These are phyloP conservation scores for Allomyces macrogynus DNA, from an alignment of 192 early-diverging fungal genomes.

Conservation along the genomic window DNA sequence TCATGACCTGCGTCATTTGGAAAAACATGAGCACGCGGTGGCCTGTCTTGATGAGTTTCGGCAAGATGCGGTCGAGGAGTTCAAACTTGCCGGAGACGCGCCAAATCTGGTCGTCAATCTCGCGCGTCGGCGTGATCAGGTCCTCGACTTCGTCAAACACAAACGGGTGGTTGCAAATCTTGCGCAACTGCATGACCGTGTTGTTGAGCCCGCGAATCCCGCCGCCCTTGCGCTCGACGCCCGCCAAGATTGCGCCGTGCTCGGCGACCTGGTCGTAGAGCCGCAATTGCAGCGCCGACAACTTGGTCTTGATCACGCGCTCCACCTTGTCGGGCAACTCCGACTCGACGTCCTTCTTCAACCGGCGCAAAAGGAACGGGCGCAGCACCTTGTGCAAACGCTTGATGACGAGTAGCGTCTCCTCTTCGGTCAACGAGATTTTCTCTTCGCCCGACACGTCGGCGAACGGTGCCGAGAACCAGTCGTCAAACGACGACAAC, in stretches of 20 bases:
- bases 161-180: conserved; percentile 97
- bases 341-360: conserved; percentile 97
- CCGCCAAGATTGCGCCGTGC: conserved; percentile 47
- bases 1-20: conserved; percentile 83
- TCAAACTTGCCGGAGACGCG: conserved; percentile 91
- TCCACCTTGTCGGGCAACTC: conserved; percentile 96
- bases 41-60: conserved; percentile 61
- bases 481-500: conserved; percentile 93
- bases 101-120: conserved; percentile 56
- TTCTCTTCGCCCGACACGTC: conserved; percentile 54
- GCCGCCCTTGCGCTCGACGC: conserved; percentile 22
- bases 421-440: conserved; percentile 94
- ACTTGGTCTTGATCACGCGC: conserved; percentile 72
- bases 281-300: conserved; percentile 66
- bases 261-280: conserved; percentile 75
- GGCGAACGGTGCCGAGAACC: conserved; percentile 94
- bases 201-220: conserved; percentile 74
- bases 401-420: conserved; percentile 82
- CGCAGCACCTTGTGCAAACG: conserved; percentile 92
- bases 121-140: conserved; percentile 46
- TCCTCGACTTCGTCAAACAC: conserved; percentile 85
- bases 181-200: conserved; percentile 93
- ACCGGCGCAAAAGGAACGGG: conserved; percentile 83
- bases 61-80: conserved; percentile 78
- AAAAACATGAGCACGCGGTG: conserved; percentile 66